phyloP scores from a whole-genome alignment of 495 filamentous ascomycete genomes.

The Filosporella fistucella region DNA sequence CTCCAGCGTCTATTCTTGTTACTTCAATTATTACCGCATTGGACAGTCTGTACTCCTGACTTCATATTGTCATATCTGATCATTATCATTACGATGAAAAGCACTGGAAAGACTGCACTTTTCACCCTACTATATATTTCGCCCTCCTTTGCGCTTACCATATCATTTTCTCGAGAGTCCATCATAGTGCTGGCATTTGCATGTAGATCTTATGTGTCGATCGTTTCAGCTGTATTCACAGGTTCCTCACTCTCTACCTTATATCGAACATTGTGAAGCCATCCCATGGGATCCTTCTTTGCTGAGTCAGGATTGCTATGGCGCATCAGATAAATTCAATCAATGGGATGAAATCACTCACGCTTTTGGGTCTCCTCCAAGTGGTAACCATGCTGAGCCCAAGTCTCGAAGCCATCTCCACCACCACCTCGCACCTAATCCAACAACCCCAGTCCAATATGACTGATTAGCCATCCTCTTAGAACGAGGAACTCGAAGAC shows the following conservation, averaged over 20 bases:
- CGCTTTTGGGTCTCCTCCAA: conserved; percentile 12
- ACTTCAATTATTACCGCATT: no score
- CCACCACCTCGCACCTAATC: conserved; percentile 20
- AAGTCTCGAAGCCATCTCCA: conserved; percentile 21
- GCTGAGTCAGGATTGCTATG: neutral
- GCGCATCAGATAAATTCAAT: neutral
- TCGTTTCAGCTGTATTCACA: no score
- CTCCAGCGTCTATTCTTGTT: no score
- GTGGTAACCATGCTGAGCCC: conserved; percentile 13
- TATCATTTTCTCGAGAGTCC: no score
- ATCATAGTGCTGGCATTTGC: no score
- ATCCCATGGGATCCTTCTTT: conserved; percentile 6
- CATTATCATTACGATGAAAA: no score
- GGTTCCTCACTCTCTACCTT: neutral
- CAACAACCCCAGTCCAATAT: conserved; percentile 21
- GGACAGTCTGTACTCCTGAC: no score
- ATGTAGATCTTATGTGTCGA: no score
- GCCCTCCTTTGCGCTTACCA: no score
- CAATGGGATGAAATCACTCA: neutral
- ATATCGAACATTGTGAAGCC: conserved; percentile 4
- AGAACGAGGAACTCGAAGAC: conserved; percentile 18
- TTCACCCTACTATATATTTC: no score
- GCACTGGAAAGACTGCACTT: no score
- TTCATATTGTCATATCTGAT: no score
- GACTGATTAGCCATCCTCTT: conserved; percentile 20